A percentile compares a stretch with the other conserved stretches of the same genome.
Evolutionary conservation across 2,329 filamentous ascomycete species (phyloP).

Genomic region (Botrytis fabae): DNA sequence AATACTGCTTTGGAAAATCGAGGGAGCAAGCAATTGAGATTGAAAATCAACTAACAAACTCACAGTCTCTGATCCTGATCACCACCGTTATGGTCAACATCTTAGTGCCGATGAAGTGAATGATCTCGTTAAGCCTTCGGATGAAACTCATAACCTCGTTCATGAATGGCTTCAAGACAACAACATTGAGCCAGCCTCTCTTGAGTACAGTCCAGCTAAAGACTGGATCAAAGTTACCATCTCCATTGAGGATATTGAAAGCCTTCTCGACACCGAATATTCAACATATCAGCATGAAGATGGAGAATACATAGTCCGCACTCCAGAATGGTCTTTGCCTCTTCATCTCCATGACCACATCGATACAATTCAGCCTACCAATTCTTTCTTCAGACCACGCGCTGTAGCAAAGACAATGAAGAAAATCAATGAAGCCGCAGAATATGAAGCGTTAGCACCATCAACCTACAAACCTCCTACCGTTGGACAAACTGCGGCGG

Average conservation of each 20-base stretch:
- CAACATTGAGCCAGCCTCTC: conserved; percentile 45
- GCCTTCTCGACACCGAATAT: conserved; percentile 43
- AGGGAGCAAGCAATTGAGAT: background rate
- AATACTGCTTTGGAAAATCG: background rate
- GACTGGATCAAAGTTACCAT: conserved; percentile 55
- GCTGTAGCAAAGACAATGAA: conserved; percentile 41
- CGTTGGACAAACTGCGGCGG: conserved; percentile 26
- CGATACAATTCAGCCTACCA: conserved; percentile 57
- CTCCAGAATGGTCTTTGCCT: conserved; percentile 44
- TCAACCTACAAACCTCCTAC: conserved; percentile 21
- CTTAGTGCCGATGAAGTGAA: conserved; percentile 52
- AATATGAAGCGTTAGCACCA: conserved; percentile 7
- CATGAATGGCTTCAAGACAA: conserved; percentile 58
- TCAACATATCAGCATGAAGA: conserved; percentile 41
- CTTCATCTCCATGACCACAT: conserved; percentile 46
- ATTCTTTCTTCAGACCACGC: conserved; percentile 52
- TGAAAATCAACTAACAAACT: background rate
- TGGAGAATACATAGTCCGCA: conserved; percentile 31
- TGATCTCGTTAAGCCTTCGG: conserved; percentile 52
- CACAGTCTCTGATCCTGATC: conserved; percentile 53
- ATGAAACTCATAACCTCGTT: conserved; percentile 53
- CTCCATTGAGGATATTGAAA: conserved; percentile 48
- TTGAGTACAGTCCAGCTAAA: conserved; percentile 51
- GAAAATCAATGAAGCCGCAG: conserved; percentile 10
- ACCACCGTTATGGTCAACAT: conserved; percentile 56